Evolutionary conservation across 2,329 filamentous ascomycete species (phyloP), one percentile per base, ranked within the genome.

Genomic region (Xenoacremonium recifei): DNA sequence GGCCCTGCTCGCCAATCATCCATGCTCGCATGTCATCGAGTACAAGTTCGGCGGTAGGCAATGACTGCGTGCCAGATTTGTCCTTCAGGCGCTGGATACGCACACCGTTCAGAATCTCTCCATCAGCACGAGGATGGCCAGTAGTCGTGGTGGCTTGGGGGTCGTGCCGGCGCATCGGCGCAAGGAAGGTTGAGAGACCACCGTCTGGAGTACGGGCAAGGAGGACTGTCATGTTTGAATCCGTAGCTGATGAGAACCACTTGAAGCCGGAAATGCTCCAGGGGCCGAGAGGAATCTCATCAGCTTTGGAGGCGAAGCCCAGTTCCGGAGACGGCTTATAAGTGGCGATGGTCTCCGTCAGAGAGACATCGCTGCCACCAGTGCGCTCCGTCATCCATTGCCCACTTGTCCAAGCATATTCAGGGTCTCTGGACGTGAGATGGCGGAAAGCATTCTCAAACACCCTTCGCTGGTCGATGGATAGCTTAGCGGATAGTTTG

Each of bases 331-430:
- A 23, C 7, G 58, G 54, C 11, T 52, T 34, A 1, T 56, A 54
- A 19, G 43, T 62, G 4, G 82, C 82, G 4, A 77, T 63, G 0
- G 84, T 88, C 61, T 89, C 84, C 0, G 81, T 86, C 27, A 75
- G 72, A 4, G 79, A 80, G 2, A 88, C 82, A 53, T 89, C 85
- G 48, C 81, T 85, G 0, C 84, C 85, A 2, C 84, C 84, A 0
- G 74, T 72, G 3, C 84, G 72, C 53, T 88, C 84, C 0, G 85
- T 89, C 85, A 89, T 88, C 85, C 85, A 89, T 59, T 89, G 85
- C 0, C 84, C 84, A 30, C 78, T 85, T 0, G 84, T 89, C 85
- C 84, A 89, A 1, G 79, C 77, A 15, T 63, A 50, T 4, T 21
- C 32, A 0, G 64, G 55, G 18, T 84, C 71, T 4, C 76, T 68